Percentiles rank a stretch among this genome's conserved stretches.
These are phyloP conservation scores for Hansenula sp. DNA, from an alignment of 1,139 yeast species.

Conservation along the genomic window DNA sequence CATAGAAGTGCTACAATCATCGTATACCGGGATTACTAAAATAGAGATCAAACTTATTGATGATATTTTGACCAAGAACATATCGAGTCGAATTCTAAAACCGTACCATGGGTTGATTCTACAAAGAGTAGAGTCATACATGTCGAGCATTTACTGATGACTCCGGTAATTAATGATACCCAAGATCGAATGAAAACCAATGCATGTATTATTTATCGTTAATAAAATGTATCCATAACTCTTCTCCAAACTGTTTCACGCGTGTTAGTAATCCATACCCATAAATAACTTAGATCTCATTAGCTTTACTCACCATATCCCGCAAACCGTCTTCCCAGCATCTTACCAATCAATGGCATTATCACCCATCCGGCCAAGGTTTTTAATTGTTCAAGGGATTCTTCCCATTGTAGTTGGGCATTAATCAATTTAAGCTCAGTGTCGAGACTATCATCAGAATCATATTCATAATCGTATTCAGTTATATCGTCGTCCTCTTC, in stretches of 20 bases:
- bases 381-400: constrained; percentile 59
- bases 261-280: constrained; percentile 2
- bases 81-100: constrained; percentile 14
- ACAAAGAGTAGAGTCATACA: constrained; percentile 10
- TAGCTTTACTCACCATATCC: constrained; percentile 27
- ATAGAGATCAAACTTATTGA: constrained; percentile 16
- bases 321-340: constrained; percentile 64
- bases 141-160: constrained; percentile 2
- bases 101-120: constrained; percentile 18
- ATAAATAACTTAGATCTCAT: no score
- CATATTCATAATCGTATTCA: constrained; percentile 8
- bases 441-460: constrained; percentile 16
- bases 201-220: not conserved
- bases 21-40: not conserved
- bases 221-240: constrained; percentile 15
- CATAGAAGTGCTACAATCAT: constrained; percentile 4
- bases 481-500: not conserved
- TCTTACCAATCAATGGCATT: constrained; percentile 68
- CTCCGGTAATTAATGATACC: no score
- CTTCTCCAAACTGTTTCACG: constrained; percentile 18
- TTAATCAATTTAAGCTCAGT: constrained; percentile 25
- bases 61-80: constrained; percentile 19
- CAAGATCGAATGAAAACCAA: not conserved
- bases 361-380: constrained; percentile 54
- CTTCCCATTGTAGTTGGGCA: constrained; percentile 82